Base-by-base conservation (phyloP, 2,329 filamentous ascomycete genomes). In the Pseudogymnoascus verrucosus region DNA sequence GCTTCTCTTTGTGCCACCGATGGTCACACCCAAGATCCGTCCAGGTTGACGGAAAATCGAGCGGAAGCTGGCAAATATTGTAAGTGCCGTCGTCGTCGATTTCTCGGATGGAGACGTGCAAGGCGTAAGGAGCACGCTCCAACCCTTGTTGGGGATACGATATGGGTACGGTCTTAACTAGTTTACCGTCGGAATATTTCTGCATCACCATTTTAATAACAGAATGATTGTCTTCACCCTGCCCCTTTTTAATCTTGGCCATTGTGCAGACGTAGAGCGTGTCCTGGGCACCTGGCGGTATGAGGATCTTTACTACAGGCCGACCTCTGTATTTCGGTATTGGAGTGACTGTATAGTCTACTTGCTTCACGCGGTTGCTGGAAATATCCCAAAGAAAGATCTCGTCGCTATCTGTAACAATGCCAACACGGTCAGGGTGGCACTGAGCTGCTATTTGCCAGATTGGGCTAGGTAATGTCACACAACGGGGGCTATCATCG, bases 31-130 rank as follows among this genome's bases (percentile, higher is more conserved):
- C 61, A 31, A 63, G 40, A 37, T 59, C 40, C 21, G 40, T 47
- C 28, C 47, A 59, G 19, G 31, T 31, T 16, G 61, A 63, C 3
- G 40, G 26, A 39, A 28, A 63, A 34, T 57, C 40, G 11, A 59
- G 21, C 12, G 39, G 40, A 39, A 63, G 40, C 14, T 31, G 44
- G 54, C 61, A 47, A 21, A 63, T 28, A 11, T 34, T 34, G 12
- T 11, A 63, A 23, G 54, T 21, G 8, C 61, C 61, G 23, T 60
- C 16, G 12, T 63, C 61, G 19, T 63, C 61, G 42, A 63, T 63
- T 31, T 63, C 54, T 63, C 19, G 40, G 5, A 44, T 47, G 37
- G 7, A n/a, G 14, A 47, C 3, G 21, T 31, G 26, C 11, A 62
- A 47, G 11, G 16, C n/a, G 28, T 60, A 59, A 28, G 14, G 23